Evolutionary conservation across 768 basidiomycete species (phyloP).

Genomic region (Paxillus ammoniavirescens): DNA sequence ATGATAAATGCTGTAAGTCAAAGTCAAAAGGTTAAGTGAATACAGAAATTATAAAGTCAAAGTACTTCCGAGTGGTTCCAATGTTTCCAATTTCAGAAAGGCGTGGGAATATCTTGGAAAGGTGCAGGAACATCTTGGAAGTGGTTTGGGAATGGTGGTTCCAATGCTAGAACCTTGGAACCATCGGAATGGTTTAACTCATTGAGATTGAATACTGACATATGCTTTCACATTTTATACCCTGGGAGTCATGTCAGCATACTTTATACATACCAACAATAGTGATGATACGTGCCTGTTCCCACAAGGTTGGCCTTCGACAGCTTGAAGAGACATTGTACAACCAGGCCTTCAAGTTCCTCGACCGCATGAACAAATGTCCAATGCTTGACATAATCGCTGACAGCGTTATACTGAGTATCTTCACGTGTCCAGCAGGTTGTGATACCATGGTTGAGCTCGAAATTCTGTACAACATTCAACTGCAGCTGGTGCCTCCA

Average conservation of each 20-base stretch:
- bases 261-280: slow-evolving; percentile 29
- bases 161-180: too few relatives aligned
- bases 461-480: slow-evolving; percentile 1
- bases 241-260: slow-evolving; percentile 18
- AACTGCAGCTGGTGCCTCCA: slow-evolving; percentile 6
- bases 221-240: slow-evolving; percentile 33
- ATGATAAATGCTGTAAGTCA: too few relatives aligned
- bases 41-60: too few relatives aligned
- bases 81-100: too few relatives aligned
- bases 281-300: slow-evolving; percentile 10
- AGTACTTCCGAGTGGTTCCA: too few relatives aligned
- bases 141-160: too few relatives aligned
- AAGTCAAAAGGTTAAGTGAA: too few relatives aligned
- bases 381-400: neutral
- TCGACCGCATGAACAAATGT: slow-evolving; percentile 32
- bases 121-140: too few relatives aligned
- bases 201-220: slow-evolving; percentile 23
- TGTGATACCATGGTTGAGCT: slow-evolving; percentile 21
- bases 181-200: too few relatives aligned
- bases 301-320: slow-evolving; percentile 31
- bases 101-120: too few relatives aligned
- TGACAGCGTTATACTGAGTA: slow-evolving; percentile 21
- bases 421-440: slow-evolving; percentile 24
- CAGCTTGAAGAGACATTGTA: slow-evolving; percentile 38
- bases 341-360: slow-evolving; percentile 31